These are phyloP conservation scores for Dicorynia guianensis DNA, from an alignment of 306 rosid genomes.

Conservation along the genomic window DNA sequence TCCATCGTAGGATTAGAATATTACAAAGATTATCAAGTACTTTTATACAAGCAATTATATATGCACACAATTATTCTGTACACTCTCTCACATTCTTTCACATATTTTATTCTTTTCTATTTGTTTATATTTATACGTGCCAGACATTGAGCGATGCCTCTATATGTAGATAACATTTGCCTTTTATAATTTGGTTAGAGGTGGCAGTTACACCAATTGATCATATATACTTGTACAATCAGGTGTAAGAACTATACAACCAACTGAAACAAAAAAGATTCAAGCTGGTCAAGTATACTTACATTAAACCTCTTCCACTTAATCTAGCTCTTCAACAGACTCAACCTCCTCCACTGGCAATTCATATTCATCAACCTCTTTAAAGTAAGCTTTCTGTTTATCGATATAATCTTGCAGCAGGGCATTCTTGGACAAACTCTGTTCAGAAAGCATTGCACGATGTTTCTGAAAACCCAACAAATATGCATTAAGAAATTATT, in stretches of 20 bases:
- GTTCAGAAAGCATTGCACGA: constrained; percentile 24
- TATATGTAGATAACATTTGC: no score
- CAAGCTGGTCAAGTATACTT: constrained; percentile 36
- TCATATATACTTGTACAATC: constrained; percentile 15
- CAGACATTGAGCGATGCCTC: no score
- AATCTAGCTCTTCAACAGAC: constrained; percentile 52
- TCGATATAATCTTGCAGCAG: constrained; percentile 58
- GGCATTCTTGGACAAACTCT: constrained; percentile 33
- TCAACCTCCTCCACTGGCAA: constrained; percentile 67
- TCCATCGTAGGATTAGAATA: neutral
- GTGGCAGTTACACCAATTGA: constrained; percentile 29
- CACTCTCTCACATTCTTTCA: no score
- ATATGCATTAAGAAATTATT: constrained; percentile 21
- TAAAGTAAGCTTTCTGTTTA: constrained; percentile 68
- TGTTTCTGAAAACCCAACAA: constrained; percentile 59
- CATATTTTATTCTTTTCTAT: no score
- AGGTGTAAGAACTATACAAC: constrained; percentile 53
- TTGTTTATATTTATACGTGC: no score
- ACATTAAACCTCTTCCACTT: constrained; percentile 27
- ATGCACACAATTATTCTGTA: no score
- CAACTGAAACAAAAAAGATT: constrained; percentile 18
- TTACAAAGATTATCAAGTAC: constrained; percentile 8
- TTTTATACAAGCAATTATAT: no score
- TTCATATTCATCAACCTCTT: constrained; percentile 67
- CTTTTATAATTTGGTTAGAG: constrained; percentile 17